These are phyloP conservation scores for Cerioporus squamosus DNA, from an alignment of 1,284 basidiomycete species.

Conservation along the genomic window DNA sequence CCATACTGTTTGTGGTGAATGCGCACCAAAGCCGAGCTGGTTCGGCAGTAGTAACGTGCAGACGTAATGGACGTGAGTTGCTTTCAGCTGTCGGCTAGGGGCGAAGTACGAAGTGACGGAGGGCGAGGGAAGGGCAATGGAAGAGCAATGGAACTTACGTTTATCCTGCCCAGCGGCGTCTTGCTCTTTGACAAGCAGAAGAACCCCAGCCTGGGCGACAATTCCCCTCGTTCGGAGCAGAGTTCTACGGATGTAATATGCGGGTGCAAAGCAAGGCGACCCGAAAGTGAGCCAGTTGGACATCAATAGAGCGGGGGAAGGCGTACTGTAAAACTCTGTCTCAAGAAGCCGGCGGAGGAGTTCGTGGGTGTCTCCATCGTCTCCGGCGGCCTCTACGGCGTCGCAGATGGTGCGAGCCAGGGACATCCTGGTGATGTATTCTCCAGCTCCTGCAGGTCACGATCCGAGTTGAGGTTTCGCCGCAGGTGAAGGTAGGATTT, in stretches of 20 bases:
- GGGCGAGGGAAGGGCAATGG: neutral
- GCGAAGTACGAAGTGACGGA: too few relatives aligned
- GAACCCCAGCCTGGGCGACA: constrained; percentile 40
- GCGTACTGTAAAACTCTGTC: constrained; percentile 30
- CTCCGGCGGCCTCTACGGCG: constrained; percentile 26
- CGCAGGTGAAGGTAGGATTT: neutral
- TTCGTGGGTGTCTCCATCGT: constrained; percentile 34
- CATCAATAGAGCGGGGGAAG: neutral
- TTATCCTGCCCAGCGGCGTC: constrained; percentile 34
- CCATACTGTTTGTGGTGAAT: constrained; percentile 83
- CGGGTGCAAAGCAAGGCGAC: neutral
- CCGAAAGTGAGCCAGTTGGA: neutral
- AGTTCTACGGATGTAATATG: constrained; percentile 19
- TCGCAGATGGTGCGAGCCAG: constrained; percentile 43
- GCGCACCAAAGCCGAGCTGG: constrained; percentile 76
- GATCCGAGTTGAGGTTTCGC: neutral
- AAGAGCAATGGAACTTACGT: constrained; percentile 23
- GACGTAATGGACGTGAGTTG: neutral
- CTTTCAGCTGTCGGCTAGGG: too few relatives aligned
- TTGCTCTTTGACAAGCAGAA: constrained; percentile 51
- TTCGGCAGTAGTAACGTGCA: neutral
- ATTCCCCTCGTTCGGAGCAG: constrained; percentile 30
- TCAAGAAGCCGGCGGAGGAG: constrained; percentile 34
- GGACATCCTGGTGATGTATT: constrained; percentile 42
- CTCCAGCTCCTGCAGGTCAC: constrained; percentile 42